phyloP scores from a whole-genome alignment of 2,329 filamentous ascomycete genomes.

The Xylariaceae sp. region DNA sequence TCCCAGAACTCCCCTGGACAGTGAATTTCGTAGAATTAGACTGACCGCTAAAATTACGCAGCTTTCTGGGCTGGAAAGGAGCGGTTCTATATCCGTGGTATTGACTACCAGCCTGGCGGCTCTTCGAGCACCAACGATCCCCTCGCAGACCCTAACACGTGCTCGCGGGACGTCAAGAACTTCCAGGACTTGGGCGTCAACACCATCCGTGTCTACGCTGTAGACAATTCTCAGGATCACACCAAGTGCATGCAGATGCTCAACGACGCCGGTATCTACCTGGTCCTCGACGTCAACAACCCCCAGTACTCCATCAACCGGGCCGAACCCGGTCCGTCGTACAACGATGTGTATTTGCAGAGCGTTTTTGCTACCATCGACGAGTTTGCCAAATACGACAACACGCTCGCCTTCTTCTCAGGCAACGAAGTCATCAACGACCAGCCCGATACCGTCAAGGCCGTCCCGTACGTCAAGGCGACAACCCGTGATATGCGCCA shows the following conservation, averaged over 20 bases:
- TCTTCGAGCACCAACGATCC: conserved; percentile 59
- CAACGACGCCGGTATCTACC: conserved; percentile 81
- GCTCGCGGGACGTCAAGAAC: conserved; percentile 71
- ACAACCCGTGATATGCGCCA: conserved; percentile 71
- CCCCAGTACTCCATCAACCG: conserved; percentile 85
- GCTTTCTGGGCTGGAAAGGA: conserved; percentile 50
- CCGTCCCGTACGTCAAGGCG: conserved; percentile 72
- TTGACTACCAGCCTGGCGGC: conserved; percentile 60
- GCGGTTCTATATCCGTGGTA: conserved; percentile 55
- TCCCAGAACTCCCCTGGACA: background rate
- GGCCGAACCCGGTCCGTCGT: conserved; percentile 63
- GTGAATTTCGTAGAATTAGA: background rate
- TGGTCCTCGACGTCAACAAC: conserved; percentile 87
- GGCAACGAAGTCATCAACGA: conserved; percentile 78
- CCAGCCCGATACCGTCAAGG: conserved; percentile 52
- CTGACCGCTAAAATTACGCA: conserved; percentile 28
- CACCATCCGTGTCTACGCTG: conserved; percentile 85
- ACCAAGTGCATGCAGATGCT: conserved; percentile 79
- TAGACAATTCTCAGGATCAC: conserved; percentile 80
- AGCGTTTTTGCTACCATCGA: conserved; percentile 84
- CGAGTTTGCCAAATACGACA: conserved; percentile 73
- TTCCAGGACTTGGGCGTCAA: conserved; percentile 87
- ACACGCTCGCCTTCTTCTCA: conserved; percentile 82
- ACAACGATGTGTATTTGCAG: conserved; percentile 81
- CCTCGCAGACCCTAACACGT: conserved; percentile 63